Conservation (phyloP, 768 basidiomycete genomes). For the Podaxis rugospora region DNA sequence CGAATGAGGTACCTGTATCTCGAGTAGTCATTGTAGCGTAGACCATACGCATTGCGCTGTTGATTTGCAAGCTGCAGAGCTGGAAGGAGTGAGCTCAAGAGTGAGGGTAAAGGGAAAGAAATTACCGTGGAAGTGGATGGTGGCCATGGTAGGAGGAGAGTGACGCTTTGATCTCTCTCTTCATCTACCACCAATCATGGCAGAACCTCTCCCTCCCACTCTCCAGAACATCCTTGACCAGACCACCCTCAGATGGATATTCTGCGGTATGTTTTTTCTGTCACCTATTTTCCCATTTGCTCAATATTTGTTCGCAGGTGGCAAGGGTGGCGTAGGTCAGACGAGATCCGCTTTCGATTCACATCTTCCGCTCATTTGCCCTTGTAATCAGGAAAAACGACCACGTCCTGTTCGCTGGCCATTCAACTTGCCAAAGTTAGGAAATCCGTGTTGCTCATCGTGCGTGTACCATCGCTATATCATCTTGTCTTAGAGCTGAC, state of each 20-base stretch:
- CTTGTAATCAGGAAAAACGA: constrained; percentile 79
- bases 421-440: constrained; percentile 88
- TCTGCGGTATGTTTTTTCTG: constrained; percentile 70
- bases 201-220: constrained; percentile 69
- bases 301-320: constrained; percentile 51
- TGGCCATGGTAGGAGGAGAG: constrained; percentile 10
- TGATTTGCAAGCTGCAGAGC: constrained; percentile 83
- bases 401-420: constrained; percentile 96
- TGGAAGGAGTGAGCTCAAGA: constrained; percentile 25
- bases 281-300: constrained; percentile 1
- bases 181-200: constrained; percentile 32
- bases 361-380: neutral
- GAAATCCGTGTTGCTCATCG: constrained; percentile 96
- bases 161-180: constrained; percentile 7
- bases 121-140: constrained; percentile 34
- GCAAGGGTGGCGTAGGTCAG: constrained; percentile 97
- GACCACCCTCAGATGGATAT: constrained; percentile 94
- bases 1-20: constrained; percentile 67
- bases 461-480: constrained; percentile 34
- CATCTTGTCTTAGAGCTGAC: neutral
- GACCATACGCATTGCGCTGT: constrained; percentile 85
- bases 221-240: constrained; percentile 96
- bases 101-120: neutral
- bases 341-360: constrained; percentile 12
- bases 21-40: constrained; percentile 84